These are phyloP conservation scores for Globisporangium uncinulatum DNA, from an alignment of 352 stramenopile genomes.

Conservation along the genomic window DNA sequence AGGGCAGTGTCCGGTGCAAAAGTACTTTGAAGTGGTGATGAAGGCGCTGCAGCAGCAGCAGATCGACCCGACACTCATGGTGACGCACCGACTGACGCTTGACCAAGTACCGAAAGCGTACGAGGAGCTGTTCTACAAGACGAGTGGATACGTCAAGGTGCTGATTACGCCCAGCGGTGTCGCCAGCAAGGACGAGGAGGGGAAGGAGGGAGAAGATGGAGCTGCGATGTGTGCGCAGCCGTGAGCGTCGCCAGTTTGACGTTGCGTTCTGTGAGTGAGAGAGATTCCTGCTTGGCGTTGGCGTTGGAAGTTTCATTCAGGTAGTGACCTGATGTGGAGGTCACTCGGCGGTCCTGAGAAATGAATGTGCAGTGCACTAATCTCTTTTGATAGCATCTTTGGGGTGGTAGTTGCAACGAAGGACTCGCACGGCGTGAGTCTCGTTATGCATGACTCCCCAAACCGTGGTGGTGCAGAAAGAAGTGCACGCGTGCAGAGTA, in stretches of 20 bases:
- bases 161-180: constrained; percentile 8
- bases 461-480: no score
- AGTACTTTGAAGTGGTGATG: constrained; percentile 28
- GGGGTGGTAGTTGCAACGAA: no score
- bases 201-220: neutral
- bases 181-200: neutral
- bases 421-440: no score
- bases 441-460: no score
- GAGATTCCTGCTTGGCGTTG: neutral
- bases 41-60: constrained; percentile 6
- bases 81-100: constrained; percentile 50
- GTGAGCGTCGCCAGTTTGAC: neutral
- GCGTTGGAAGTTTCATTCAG: no score
- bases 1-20: constrained; percentile 31
- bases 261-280: neutral
- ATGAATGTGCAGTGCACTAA: no score
- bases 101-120: constrained; percentile 53
- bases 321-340: no score
- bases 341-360: no score
- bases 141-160: constrained; percentile 32
- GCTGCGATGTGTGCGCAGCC: neutral
- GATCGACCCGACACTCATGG: constrained; percentile 34
- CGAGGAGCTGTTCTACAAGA: constrained; percentile 23
- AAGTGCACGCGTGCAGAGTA: no score
- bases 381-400: no score